A percentile compares a stretch with the other conserved stretches of the same genome.
Evolutionary conservation across 2,329 filamentous ascomycete species (phyloP).

Genomic region (Ceratocystiopsis sp.): DNA sequence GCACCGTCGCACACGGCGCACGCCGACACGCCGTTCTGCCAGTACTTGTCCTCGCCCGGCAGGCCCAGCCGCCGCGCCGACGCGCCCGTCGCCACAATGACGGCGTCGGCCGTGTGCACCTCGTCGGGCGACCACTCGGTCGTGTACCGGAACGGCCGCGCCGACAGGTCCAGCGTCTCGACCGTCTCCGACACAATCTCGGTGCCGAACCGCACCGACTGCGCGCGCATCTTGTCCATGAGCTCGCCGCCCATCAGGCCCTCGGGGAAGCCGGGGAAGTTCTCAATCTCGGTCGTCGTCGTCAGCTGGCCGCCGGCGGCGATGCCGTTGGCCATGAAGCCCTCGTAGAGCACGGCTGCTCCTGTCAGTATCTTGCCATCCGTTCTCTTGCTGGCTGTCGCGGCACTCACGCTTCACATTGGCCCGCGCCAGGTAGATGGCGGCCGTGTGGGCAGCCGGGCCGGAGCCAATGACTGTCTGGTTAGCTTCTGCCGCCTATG

Average conservation of each 20-base stretch:
- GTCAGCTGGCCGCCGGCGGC: constrained; percentile 93
- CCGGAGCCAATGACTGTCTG: constrained; percentile 68
- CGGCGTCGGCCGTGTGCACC: constrained; percentile 72
- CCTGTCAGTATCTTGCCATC: not conserved
- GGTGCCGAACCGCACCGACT: constrained; percentile 85
- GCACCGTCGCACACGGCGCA: constrained; percentile 97
- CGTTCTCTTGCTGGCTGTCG: too few species aligned
- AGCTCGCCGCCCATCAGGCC: constrained; percentile 74
- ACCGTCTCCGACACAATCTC: constrained; percentile 89
- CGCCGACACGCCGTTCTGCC: constrained; percentile 91
- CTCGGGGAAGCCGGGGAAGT: constrained; percentile 88
- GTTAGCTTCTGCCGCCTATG: constrained; percentile 1
- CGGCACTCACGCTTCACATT: constrained; percentile 59
- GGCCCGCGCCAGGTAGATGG: constrained; percentile 86
- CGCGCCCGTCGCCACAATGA: constrained; percentile 92
- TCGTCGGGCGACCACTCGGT: constrained; percentile 74
- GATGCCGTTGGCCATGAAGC: constrained; percentile 93
- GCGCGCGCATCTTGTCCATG: constrained; percentile 90
- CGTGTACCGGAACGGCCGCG: constrained; percentile 81
- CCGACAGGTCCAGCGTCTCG: constrained; percentile 66
- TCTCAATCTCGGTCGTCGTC: constrained; percentile 96
- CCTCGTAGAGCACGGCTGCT: constrained; percentile 78
- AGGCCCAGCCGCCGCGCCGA: constrained; percentile 74
- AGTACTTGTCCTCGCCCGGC: constrained; percentile 83
- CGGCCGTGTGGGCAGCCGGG: constrained; percentile 92